Conservation (phyloP, 75 land plant species). For the Pinus tabuliformis region DNA sequence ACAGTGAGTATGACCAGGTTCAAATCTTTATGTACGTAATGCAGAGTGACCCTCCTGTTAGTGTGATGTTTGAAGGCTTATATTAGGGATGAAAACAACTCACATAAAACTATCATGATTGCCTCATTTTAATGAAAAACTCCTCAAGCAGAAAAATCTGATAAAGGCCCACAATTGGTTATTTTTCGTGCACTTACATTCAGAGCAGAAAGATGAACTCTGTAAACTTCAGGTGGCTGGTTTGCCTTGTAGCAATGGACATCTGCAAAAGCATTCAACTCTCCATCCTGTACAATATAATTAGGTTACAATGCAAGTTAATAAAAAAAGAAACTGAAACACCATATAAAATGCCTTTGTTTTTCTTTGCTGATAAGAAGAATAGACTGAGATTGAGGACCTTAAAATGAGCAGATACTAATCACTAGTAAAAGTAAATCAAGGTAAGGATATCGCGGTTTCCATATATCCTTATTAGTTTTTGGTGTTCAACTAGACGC, state of each 20-base stretch:
- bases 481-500: background rate
- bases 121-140: too few relatives aligned
- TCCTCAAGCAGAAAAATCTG: too few relatives aligned
- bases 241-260: slow-evolving; percentile 74
- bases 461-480: background rate
- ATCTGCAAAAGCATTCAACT: slow-evolving; percentile 57
- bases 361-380: background rate
- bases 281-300: slow-evolving; percentile 65
- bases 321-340: slow-evolving; percentile 4
- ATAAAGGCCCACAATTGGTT: too few relatives aligned
- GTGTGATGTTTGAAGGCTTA: too few relatives aligned
- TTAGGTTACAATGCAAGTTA: background rate
- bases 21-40: too few relatives aligned
- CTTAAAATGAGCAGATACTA: background rate
- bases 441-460: background rate
- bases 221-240: slow-evolving; percentile 52
- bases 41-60: too few relatives aligned
- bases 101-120: too few relatives aligned
- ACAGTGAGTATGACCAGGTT: too few relatives aligned
- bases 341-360: background rate
- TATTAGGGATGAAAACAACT: too few relatives aligned
- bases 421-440: background rate
- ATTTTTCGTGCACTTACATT: slow-evolving; percentile 50
- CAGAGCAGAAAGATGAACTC: slow-evolving; percentile 65
- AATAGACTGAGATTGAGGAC: background rate